Percentiles rank a stretch among this genome's conserved stretches.
Conservation (phyloP, 306 rosid species). For the Medicago truncatula region DNA sequence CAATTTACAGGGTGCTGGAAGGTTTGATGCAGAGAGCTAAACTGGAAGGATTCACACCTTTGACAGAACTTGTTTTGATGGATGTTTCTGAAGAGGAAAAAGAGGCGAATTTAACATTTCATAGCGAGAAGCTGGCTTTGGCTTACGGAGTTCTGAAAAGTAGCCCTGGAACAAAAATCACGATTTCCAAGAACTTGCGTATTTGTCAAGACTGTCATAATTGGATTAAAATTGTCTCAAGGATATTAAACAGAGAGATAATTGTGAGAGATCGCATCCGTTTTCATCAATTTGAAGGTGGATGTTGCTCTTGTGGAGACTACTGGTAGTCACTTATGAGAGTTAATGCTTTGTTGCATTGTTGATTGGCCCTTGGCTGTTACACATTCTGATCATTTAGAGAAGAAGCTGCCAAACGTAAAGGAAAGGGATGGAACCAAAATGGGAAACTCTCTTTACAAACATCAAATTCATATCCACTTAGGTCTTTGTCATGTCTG, state of each 20-base stretch:
- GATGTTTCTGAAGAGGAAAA: constrained; percentile 85
- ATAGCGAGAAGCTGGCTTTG: constrained; percentile 76
- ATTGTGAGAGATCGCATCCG: constrained; percentile 78
- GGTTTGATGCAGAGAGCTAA: constrained; percentile 59
- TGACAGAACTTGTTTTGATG: constrained; percentile 76
- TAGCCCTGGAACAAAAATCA: constrained; percentile 69
- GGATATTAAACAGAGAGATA: constrained; percentile 60
- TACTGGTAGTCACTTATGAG: constrained; percentile 58
- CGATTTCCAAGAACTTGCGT: constrained; percentile 65
- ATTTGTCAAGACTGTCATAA: constrained; percentile 62
- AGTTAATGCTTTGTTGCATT: constrained; percentile 38
- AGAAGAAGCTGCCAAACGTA: constrained; percentile 23
- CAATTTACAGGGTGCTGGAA: constrained; percentile 60
- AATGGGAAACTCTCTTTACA: constrained; percentile 24
- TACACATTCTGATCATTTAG: not conserved
- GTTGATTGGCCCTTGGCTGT: not conserved
- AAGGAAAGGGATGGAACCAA: not conserved
- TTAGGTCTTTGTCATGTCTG: not conserved
- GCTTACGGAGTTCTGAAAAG: constrained; percentile 68
- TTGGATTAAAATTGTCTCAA: constrained; percentile 60
- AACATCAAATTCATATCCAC: constrained; percentile 2
- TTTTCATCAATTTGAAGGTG: constrained; percentile 73
- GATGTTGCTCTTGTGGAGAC: constrained; percentile 74
- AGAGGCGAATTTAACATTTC: constrained; percentile 62
- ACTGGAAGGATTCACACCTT: constrained; percentile 60